Base-by-base conservation (phyloP, 768 basidiomycete genomes). In the Leccinum imitatum region DNA sequence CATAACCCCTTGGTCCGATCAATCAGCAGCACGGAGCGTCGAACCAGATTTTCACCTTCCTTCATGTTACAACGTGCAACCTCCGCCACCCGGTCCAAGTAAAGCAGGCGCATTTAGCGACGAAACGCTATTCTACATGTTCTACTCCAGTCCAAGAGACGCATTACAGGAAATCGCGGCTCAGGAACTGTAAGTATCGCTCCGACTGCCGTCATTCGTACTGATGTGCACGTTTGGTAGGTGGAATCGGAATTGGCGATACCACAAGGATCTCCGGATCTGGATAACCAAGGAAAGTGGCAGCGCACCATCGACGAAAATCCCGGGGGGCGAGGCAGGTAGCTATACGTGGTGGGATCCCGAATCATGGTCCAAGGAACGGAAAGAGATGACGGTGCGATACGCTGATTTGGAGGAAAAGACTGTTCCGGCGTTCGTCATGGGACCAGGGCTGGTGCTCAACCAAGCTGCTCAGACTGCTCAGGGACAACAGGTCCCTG, bases 121-220 rank as follows among this genome's bases (percentile, higher is more conserved):
- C 73, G 95, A 98, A 76, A 97, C 95, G 15, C 78, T 98, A 27
- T 97, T 98, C 77, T 96, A 93, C 82, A 95, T 96, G 86, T 98
- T 98, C 81, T 98, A 98, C 77, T 87, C 93, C 58, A 88, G 86
- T 75, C 93, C 95, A 59, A 80, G 91, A 69, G 95, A 98, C 77
- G 87, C 89, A 44, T 78, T 96, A 57, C 95, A 98, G 74, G 95
- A 98, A 76, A 84, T 94, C 54, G 95, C 95, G 15, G 94, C 93
- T 51, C 90, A 93, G 72, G 95, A 98, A 79, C 79, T 98, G 93
- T 96, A 76, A 75, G 92, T 87, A 3, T 48, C 54, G 53, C 46
- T 33, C 58, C 6, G 23, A 50, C 48, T 25, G 23, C 21, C 14
- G 23, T 14, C 23, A 25, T 50, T 15, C 48, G 15, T 13, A 25